These are phyloP conservation scores for Cystobasidium sp. DNA, from an alignment of 1,284 basidiomycete genomes.

Conservation along the genomic window DNA sequence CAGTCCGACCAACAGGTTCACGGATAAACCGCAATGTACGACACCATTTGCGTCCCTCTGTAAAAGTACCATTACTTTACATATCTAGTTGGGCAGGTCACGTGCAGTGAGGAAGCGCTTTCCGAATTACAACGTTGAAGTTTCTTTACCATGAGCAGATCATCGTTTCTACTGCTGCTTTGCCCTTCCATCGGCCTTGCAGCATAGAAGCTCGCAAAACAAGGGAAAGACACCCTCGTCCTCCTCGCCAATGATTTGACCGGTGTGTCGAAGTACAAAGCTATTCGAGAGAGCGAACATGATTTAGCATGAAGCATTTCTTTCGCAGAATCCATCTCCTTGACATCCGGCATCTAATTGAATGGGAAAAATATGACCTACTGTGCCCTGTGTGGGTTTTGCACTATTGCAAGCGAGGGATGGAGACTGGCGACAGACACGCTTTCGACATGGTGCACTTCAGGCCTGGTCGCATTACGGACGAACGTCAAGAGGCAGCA, in stretches of 20 bases:
- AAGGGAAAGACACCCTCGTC: constrained; percentile 36
- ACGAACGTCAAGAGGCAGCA: no score
- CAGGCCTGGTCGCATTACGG: constrained; percentile 1
- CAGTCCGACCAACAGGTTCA: no score
- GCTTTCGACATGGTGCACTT: constrained; percentile 33
- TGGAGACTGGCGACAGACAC: constrained; percentile 21
- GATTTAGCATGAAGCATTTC: neutral
- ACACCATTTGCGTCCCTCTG: no score
- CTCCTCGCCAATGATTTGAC: constrained; percentile 40
- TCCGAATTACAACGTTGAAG: no score
- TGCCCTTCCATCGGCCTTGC: constrained; percentile 6
- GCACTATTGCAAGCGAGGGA: constrained; percentile 24
- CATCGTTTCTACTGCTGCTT: neutral
- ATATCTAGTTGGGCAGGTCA: no score
- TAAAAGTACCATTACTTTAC: no score
- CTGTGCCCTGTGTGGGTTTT: constrained; percentile 32
- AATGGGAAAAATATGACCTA: neutral
- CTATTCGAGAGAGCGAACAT: neutral
- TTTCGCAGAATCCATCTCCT: no score
- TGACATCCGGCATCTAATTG: no score
- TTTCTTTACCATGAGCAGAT: no score
- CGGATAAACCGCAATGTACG: no score
- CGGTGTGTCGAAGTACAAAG: constrained; percentile 30
- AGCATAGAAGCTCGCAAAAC: constrained; percentile 14
- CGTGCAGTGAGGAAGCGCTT: no score